Evolutionary conservation across 805 yeast species (phyloP).

Genomic region (Candida glaebosa): DNA sequence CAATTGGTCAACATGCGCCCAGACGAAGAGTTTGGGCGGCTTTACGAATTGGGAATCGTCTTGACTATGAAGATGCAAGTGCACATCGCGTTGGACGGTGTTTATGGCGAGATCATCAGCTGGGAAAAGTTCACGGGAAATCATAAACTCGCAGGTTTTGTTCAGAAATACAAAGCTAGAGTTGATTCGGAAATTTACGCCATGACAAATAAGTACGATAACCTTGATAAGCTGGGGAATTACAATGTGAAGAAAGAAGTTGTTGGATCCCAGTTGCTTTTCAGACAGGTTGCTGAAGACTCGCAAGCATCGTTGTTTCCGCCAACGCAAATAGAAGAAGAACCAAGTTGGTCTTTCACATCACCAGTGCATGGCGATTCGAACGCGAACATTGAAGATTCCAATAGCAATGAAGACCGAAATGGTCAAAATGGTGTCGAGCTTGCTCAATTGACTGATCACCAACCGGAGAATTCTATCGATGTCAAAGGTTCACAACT

Average conservation of each 20-base stretch:
- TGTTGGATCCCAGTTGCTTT: slow-evolving; percentile 2
- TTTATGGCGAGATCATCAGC: background rate
- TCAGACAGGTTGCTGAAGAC: slow-evolving; percentile 1
- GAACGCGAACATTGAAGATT: background rate
- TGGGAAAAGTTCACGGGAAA: background rate
- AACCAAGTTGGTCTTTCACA: background rate
- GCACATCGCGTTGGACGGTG: slow-evolving; percentile 4
- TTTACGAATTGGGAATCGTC: background rate
- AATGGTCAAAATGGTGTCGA: background rate
- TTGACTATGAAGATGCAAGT: background rate
- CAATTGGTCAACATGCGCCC: slow-evolving; percentile 1
- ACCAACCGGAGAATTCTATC: background rate
- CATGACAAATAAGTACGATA: background rate
- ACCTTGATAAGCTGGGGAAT: background rate
- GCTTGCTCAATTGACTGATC: background rate
- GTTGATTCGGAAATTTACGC: background rate
- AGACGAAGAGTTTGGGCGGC: background rate
- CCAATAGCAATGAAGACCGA: background rate
- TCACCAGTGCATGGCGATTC: background rate
- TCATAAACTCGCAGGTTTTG: background rate
- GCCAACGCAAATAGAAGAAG: slow-evolving; percentile 1
- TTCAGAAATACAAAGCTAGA: background rate
- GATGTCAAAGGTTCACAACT: background rate
- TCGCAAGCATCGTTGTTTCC: slow-evolving; percentile 4
- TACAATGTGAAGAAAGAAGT: background rate